phyloP scores from a whole-genome alignment of 352 stramenopile genomes.

The Albugo laibachii region DNA sequence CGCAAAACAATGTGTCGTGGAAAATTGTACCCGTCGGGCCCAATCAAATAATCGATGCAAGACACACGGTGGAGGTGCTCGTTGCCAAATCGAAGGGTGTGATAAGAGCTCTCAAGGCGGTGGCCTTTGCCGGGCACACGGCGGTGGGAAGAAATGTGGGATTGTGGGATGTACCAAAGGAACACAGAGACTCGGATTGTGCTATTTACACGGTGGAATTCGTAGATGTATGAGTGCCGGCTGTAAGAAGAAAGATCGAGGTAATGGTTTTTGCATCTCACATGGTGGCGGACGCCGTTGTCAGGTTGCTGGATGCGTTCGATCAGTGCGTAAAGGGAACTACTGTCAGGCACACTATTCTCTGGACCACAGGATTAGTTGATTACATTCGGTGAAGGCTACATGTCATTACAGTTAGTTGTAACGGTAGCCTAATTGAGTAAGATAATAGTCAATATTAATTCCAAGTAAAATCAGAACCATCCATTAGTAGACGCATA shows the following conservation, averaged over 20 bases:
- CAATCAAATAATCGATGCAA: constrained; percentile 74
- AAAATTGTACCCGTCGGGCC: constrained; percentile 32
- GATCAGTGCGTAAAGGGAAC: constrained; percentile 56
- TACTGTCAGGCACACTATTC: constrained; percentile 33
- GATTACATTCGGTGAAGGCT: too few species aligned
- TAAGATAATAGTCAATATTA: too few species aligned
- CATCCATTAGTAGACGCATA: too few species aligned
- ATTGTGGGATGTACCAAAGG: constrained; percentile 48
- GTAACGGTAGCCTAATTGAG: too few species aligned
- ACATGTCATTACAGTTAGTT: too few species aligned
- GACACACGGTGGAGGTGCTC: constrained; percentile 50
- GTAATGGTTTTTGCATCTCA: constrained; percentile 65
- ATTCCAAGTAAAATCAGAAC: too few species aligned
- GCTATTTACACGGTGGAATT: constrained; percentile 61
- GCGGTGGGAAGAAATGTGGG: constrained; percentile 54
- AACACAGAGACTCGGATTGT: constrained; percentile 55
- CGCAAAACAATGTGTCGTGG: constrained; percentile 44
- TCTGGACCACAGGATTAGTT: too few species aligned
- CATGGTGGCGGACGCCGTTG: constrained; percentile 58
- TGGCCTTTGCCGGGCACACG: constrained; percentile 33
- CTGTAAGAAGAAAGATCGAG: constrained; percentile 66
- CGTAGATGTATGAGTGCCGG: constrained; percentile 44
- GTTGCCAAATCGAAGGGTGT: constrained; percentile 43
- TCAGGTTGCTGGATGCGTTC: constrained; percentile 25
- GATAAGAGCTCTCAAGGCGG: constrained; percentile 64